Conservation (phyloP, 2,329 filamentous ascomycete species). For the Sporothrix sp. region DNA sequence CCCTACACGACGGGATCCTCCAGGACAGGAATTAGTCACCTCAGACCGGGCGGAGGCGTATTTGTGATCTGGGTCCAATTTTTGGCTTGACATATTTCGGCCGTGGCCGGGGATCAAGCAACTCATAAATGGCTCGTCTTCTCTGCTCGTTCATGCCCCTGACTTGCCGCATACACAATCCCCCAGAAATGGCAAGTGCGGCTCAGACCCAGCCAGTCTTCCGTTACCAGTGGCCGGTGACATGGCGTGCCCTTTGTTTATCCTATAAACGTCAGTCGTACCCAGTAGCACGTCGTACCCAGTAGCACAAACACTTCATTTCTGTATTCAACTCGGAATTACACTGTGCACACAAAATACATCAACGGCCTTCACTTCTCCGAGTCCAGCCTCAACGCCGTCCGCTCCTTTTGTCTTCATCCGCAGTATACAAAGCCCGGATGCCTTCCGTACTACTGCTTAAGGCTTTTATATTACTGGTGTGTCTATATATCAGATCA, state of each 20-base stretch:
- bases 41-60: background rate
- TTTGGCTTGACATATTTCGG: background rate
- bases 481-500: background rate
- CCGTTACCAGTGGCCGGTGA: background rate
- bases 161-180: background rate
- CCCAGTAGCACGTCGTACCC: background rate
- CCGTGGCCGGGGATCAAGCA: background rate
- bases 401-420: background rate
- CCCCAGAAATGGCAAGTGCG: background rate
- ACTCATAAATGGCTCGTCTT: background rate
- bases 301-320: background rate
- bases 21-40: background rate
- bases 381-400: background rate
- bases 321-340: background rate
- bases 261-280: background rate
- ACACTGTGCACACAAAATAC: background rate
- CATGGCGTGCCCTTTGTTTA: background rate
- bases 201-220: background rate
- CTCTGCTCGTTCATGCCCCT: background rate
- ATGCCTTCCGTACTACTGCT: background rate
- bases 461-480: background rate
- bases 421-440: background rate
- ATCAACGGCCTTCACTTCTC: background rate
- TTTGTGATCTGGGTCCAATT: background rate
- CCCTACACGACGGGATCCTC: background rate